These are phyloP conservation scores for Akanthomyces lecanii DNA, from an alignment of 2,329 filamentous ascomycete genomes.

Conservation along the genomic window DNA sequence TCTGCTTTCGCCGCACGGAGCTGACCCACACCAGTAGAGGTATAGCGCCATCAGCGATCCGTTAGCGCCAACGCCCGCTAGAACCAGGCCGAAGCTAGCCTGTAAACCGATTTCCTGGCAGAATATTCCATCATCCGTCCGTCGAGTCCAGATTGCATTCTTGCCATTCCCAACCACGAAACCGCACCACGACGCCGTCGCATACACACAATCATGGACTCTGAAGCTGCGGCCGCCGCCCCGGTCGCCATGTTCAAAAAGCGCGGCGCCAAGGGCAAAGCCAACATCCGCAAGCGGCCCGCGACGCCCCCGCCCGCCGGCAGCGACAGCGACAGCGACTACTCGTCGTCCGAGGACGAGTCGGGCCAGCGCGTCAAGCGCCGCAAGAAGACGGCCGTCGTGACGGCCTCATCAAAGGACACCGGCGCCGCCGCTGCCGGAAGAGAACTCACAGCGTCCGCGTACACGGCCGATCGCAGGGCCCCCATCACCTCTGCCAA, in stretches of 20 bases:
- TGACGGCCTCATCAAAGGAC: slow-evolving; percentile 60
- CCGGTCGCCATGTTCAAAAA: slow-evolving; percentile 79
- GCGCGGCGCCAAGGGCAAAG: slow-evolving; percentile 69
- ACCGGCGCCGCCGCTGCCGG: slow-evolving; percentile 11
- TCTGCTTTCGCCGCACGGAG: no score
- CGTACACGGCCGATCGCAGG: slow-evolving; percentile 58
- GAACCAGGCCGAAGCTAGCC: neutral
- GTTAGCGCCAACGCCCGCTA: neutral
- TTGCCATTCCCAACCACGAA: neutral
- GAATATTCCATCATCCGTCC: neutral
- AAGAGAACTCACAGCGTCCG: slow-evolving; percentile 45
- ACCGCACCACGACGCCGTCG: neutral
- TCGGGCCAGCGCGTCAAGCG: slow-evolving; percentile 74
- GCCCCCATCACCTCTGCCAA: slow-evolving; percentile 63
- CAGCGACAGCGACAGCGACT: slow-evolving; percentile 57
- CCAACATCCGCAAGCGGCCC: slow-evolving; percentile 75
- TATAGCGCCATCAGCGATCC: neutral
- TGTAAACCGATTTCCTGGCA: neutral
- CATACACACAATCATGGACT: slow-evolving; percentile 15
- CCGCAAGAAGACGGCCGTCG: slow-evolving; percentile 61
- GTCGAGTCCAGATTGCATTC: neutral
- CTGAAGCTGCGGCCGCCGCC: slow-evolving; percentile 30
- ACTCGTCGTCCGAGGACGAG: slow-evolving; percentile 72
- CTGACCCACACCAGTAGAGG: no score
- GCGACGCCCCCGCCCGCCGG: slow-evolving; percentile 70